A percentile compares a stretch with the other conserved stretches of the same genome.
Evolutionary conservation across 139 green algal genomes (phyloP).

Genomic region (Picochlorum sp.): DNA sequence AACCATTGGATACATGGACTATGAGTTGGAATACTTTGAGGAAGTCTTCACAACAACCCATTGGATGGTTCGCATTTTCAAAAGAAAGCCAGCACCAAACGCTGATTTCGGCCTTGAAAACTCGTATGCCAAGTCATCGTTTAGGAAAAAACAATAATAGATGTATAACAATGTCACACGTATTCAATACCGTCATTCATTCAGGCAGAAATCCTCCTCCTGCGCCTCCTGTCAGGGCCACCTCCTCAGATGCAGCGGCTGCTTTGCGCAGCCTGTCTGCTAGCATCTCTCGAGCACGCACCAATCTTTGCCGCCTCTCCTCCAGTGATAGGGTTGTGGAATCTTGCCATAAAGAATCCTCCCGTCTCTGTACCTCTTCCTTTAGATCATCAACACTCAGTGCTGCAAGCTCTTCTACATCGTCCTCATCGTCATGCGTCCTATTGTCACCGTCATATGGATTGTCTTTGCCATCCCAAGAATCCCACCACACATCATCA

Average conservation of each 20-base stretch:
- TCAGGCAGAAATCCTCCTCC: neutral
- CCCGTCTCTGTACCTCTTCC: slow-evolving; percentile 11
- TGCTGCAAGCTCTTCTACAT: neutral
- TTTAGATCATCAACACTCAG: slow-evolving; percentile 15
- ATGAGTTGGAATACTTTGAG: slow-evolving; percentile 84
- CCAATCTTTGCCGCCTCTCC: no score
- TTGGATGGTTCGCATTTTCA: slow-evolving; percentile 85
- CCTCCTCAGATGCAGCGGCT: no score
- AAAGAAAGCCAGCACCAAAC: slow-evolving; percentile 43
- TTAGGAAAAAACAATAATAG: neutral
- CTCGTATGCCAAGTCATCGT: neutral
- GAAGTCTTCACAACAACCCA: slow-evolving; percentile 87
- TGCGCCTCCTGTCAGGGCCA: no score
- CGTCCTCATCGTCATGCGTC: neutral
- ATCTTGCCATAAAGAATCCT: slow-evolving; percentile 1
- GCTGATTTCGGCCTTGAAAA: slow-evolving; percentile 33
- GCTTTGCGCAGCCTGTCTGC: no score
- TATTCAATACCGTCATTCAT: neutral
- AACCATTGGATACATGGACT: slow-evolving; percentile 65
- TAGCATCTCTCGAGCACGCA: no score
- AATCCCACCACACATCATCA: no score
- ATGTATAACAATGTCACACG: neutral
- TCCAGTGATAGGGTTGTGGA: no score
- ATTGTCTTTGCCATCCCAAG: no score
- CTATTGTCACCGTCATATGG: neutral